Evolutionary conservation across 225 moss, liverwort and hornwort genomes (phyloP).

Genomic region (Bryum argenteum): DNA sequence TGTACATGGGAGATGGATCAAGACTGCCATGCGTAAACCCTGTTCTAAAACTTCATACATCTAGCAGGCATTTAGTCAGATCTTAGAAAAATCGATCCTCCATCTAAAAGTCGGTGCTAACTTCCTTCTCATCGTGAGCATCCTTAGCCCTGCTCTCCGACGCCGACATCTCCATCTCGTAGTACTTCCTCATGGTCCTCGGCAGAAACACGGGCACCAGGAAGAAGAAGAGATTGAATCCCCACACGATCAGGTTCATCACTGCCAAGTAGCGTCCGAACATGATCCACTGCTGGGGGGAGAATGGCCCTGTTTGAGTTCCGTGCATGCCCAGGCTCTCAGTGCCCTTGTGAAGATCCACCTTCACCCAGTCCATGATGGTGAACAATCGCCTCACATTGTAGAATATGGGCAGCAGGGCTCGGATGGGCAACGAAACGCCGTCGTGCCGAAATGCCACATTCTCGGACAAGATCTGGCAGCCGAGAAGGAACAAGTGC

Average conservation of each 20-base stretch:
- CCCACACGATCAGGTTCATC: conserved; percentile 43
- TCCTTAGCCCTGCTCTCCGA: conserved; percentile 18
- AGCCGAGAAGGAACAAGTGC: conserved; percentile 51
- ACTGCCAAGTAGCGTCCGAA: conserved; percentile 45
- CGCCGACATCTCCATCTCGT: conserved; percentile 32
- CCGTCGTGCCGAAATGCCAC: conserved; percentile 29
- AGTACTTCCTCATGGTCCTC: conserved; percentile 43
- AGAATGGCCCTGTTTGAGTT: not conserved
- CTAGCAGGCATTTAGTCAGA: too few species aligned
- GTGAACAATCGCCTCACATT: conserved; percentile 54
- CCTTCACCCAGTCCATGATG: conserved; percentile 43
- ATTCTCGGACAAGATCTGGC: conserved; percentile 48
- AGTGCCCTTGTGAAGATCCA: conserved; percentile 34
- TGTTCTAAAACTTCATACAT: too few species aligned
- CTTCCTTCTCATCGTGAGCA: conserved; percentile 13
- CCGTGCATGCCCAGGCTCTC: conserved; percentile 46
- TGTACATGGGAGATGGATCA: too few species aligned
- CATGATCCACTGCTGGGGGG: conserved; percentile 27
- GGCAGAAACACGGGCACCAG: conserved; percentile 54
- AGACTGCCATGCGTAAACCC: too few species aligned
- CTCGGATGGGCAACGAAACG: conserved; percentile 40
- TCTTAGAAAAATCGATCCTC: too few species aligned
- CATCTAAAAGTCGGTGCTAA: conserved; percentile 29
- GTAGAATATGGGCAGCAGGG: conserved; percentile 53
- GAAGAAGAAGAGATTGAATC: conserved; percentile 47